These are phyloP conservation scores for Calocera viscosa DNA, from an alignment of 768 basidiomycete genomes.

Conservation along the genomic window DNA sequence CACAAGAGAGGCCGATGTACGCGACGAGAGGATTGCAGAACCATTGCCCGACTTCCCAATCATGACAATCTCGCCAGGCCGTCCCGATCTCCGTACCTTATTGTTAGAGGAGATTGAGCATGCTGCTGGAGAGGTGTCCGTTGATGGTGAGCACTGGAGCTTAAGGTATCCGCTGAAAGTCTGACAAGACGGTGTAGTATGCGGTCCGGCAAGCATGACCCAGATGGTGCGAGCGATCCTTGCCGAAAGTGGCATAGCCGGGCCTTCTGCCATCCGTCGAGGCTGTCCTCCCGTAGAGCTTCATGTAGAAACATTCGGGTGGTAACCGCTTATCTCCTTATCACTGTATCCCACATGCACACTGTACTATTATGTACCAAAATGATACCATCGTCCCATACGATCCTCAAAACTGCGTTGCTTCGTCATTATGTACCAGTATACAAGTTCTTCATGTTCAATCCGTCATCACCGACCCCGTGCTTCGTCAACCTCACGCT, in stretches of 20 bases:
- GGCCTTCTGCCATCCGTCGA: not conserved
- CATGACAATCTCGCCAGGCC: not conserved
- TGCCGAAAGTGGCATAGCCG: not conserved
- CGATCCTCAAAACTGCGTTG: not conserved
- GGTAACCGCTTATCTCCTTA: not conserved
- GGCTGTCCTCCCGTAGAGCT: constrained; percentile 3
- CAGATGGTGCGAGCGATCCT: not conserved
- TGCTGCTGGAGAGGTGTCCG: not conserved
- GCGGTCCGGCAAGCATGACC: not conserved
- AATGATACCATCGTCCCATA: not conserved
- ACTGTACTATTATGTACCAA: not conserved
- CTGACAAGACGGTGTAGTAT: not conserved
- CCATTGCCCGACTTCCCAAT: not conserved
- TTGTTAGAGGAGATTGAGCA: not conserved
- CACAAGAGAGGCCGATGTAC: not conserved
- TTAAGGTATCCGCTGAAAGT: not conserved
- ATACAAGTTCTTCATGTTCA: constrained; percentile 2
- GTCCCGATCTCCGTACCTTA: not conserved
- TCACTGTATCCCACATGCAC: not conserved
- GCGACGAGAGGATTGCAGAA: not conserved
- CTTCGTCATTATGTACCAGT: constrained; percentile 8
- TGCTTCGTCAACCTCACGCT: not conserved
- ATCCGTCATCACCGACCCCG: not conserved
- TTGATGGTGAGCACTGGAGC: not conserved
- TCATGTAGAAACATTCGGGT: not conserved